These are phyloP conservation scores for Ocimum tenuiflorum DNA, from an alignment of 257 asterid genomes.

Conservation along the genomic window DNA sequence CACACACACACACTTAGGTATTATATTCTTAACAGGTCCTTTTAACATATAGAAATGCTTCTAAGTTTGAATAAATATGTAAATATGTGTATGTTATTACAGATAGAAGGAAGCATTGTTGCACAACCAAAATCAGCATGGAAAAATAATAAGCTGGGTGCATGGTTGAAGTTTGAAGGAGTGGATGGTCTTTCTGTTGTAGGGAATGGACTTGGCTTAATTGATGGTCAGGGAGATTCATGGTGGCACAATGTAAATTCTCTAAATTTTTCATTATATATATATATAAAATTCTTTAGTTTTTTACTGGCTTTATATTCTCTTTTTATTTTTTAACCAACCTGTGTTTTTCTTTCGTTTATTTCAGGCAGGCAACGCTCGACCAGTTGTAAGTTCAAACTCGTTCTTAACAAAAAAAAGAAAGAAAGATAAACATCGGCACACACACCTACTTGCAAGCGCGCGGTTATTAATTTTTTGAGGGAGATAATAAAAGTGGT, in stretches of 20 bases:
- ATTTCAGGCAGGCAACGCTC: background rate
- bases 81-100: background rate
- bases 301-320: background rate
- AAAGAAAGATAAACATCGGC: no score
- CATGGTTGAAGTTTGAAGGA: slow-evolving; percentile 31
- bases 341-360: background rate
- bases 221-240: slow-evolving; percentile 39
- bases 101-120: slow-evolving; percentile 36
- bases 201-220: slow-evolving; percentile 30
- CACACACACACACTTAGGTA: background rate
- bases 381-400: slow-evolving; percentile 5
- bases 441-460: no score
- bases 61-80: background rate
- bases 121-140: slow-evolving; percentile 29
- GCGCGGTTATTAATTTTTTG: no score
- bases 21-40: no score
- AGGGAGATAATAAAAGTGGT: no score
- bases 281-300: no score
- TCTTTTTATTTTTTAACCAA: background rate
- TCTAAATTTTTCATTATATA: no score
- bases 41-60: no score
- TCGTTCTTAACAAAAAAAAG: no score
- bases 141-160: background rate
- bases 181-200: slow-evolving; percentile 24
- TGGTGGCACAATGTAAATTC: slow-evolving; percentile 35